A percentile compares a stretch with the other conserved stretches of the same genome.
Conservation (phyloP, 1,284 basidiomycete genomes). For the Puccinia polysora region DNA sequence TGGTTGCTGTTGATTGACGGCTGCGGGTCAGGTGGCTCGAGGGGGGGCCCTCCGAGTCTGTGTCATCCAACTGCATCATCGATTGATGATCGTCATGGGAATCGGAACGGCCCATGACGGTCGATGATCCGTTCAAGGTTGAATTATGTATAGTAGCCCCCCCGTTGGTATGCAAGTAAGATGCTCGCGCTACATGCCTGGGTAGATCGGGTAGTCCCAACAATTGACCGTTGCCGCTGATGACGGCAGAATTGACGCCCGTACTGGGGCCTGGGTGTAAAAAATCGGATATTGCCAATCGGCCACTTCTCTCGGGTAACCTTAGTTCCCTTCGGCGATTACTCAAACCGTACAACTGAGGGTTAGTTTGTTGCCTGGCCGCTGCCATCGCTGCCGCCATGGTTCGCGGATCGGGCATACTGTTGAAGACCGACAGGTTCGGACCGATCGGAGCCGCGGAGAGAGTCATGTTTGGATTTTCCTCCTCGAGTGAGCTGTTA, state of each 20-base stretch:
- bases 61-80: neutral
- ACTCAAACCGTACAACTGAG: conserved; percentile 14
- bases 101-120: too few species aligned
- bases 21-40: too few species aligned
- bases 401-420: conserved; percentile 31
- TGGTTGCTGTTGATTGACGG: conserved; percentile 5
- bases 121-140: too few species aligned
- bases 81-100: neutral
- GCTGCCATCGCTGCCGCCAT: conserved; percentile 41
- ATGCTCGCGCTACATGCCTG: neutral
- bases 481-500: conserved; percentile 5
- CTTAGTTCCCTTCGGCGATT: conserved; percentile 26
- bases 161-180: conserved; percentile 2
- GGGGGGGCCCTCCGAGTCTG: too few species aligned
- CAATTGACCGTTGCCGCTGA: conserved; percentile 22
- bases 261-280: conserved; percentile 9
- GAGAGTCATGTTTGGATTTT: conserved; percentile 1
- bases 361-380: conserved; percentile 37
- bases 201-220: conserved; percentile 21
- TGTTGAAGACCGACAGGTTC: conserved; percentile 39
- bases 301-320: conserved; percentile 22
- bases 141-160: too few species aligned
- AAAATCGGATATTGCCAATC: neutral
- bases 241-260: conserved; percentile 2
- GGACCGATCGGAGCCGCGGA: conserved; percentile 22